Conservation (phyloP, 768 basidiomycete genomes). For the Boletus patriciae region DNA sequence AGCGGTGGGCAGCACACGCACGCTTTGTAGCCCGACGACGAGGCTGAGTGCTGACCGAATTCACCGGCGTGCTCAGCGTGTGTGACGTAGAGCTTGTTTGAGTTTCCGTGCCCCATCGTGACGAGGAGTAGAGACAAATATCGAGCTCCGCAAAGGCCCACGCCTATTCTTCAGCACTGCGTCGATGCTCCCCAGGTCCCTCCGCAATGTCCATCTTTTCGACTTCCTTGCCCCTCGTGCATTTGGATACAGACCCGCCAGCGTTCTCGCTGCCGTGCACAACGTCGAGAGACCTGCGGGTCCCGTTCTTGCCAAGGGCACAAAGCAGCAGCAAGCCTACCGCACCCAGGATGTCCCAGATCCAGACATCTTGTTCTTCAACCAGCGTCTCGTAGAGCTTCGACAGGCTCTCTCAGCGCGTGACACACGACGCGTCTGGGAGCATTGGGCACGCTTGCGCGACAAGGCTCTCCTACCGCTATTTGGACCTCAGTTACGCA, state of each 20-base stretch:
- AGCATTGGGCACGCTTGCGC: slow-evolving; percentile 46
- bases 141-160: background rate
- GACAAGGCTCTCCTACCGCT: slow-evolving; percentile 44
- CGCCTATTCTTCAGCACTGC: background rate
- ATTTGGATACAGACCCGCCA: slow-evolving; percentile 20
- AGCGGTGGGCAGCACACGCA: slow-evolving; percentile 36
- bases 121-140: slow-evolving; percentile 4
- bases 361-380: slow-evolving; percentile 37
- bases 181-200: slow-evolving; percentile 31
- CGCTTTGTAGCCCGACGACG: slow-evolving; percentile 72
- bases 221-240: slow-evolving; percentile 47
- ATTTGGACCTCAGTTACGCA: slow-evolving; percentile 45
- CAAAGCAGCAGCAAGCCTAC: slow-evolving; percentile 6
- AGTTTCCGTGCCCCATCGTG: slow-evolving; percentile 82
- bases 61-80: slow-evolving; percentile 84
- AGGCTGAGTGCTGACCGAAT: slow-evolving; percentile 79
- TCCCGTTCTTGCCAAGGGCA: slow-evolving; percentile 6
- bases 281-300: slow-evolving; percentile 1
- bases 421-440: slow-evolving; percentile 32
- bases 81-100: slow-evolving; percentile 84
- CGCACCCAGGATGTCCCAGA: slow-evolving; percentile 23
- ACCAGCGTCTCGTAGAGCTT: slow-evolving; percentile 39
- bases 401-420: slow-evolving; percentile 37
- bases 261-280: slow-evolving; percentile 9
- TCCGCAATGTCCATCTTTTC: slow-evolving; percentile 29